Conservation (phyloP, 2,329 filamentous ascomycete genomes). For the Macrophomina tecta region DNA sequence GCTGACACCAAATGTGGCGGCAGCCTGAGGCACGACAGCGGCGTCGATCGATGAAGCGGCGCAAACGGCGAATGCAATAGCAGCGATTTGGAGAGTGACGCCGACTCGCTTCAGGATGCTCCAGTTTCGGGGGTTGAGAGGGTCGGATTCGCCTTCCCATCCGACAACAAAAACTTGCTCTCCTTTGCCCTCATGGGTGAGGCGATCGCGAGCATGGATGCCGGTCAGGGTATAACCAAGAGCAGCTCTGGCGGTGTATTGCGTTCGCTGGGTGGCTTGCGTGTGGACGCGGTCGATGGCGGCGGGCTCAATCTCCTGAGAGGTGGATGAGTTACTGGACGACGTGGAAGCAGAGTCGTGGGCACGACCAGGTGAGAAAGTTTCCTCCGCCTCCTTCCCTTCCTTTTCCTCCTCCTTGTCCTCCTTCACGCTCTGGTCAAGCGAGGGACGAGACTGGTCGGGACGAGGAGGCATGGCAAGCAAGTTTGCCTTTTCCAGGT, state of each 20-base stretch:
- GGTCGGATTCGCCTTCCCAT: slow-evolving; percentile 44
- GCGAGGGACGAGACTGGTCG: neutral
- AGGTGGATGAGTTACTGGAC: slow-evolving; percentile 24
- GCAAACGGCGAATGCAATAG: slow-evolving; percentile 56
- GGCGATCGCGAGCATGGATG: slow-evolving; percentile 43
- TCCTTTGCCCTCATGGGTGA: slow-evolving; percentile 43
- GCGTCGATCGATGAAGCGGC: slow-evolving; percentile 60
- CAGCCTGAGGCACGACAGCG: slow-evolving; percentile 53
- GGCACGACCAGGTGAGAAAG: slow-evolving; percentile 26
- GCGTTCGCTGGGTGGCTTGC: slow-evolving; percentile 37
- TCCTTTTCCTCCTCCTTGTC: neutral
- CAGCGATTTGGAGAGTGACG: slow-evolving; percentile 43
- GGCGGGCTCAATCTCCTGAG: slow-evolving; percentile 30
- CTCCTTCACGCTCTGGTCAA: neutral
- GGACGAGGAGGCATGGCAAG: slow-evolving; percentile 6
- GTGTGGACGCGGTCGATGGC: slow-evolving; percentile 31
- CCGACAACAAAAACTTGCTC: slow-evolving; percentile 48
- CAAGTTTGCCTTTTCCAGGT: slow-evolving; percentile 29
- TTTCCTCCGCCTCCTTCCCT: slow-evolving; percentile 29
- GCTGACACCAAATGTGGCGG: slow-evolving; percentile 55
- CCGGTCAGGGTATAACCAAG: slow-evolving; percentile 45
- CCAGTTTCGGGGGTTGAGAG: slow-evolving; percentile 48
- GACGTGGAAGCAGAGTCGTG: slow-evolving; percentile 18
- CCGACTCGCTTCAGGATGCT: slow-evolving; percentile 36
- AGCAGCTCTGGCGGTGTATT: slow-evolving; percentile 40